Evolutionary conservation across 371 early-diverging fungal genomes (phyloP), one percentile per base, ranked within the genome.

Genomic region (Mortierella sp.): DNA sequence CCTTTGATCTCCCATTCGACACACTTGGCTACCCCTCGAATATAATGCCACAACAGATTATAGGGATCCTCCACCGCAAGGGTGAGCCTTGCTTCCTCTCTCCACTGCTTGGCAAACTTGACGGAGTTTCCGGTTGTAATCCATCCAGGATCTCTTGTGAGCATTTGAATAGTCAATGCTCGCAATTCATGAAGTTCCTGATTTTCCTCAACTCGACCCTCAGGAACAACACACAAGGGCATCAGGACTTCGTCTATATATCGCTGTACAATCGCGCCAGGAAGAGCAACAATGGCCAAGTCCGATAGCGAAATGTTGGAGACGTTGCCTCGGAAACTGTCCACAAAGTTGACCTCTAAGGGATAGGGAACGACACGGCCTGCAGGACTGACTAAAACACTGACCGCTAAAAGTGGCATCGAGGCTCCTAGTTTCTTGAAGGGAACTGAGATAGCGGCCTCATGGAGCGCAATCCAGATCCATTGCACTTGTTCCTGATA

Each of bases 241-340:
- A 70, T 15, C n/a, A 79, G 52, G 4, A 73, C 30, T 21, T 69
- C 64, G 1, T 70, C 70, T 43, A 79, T 67, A 18, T 79, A 79
- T 18, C 74, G 74, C 23, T 63, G 43, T 43, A 73, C 28, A 16
- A 70, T 28, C 2, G 25, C 47, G 23, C 60, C 55, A 43, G 80
- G 80, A 11, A 79, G 37, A 4, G 25, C 26, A 15, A 73, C 57
- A 21, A 52, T 21, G 14, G 80, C 66, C 16, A 73, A 53, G 43
- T 63, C 58, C 11, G 23, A 44, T 53, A 79, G 60, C 0, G 80
- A 69, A 9, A 69, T 60, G 51, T 60, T 73, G 15, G 4, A 15
- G 7, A 68, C 29, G 0, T 2, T 0, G 18, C 68, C 65, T 15
- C 51, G 60, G 18, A 53, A 9, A 4, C 19, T 1, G 19, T 30